Evolutionary conservation across 495 filamentous ascomycete species (phyloP).

Genomic region (Aspergillus avenaceus): DNA sequence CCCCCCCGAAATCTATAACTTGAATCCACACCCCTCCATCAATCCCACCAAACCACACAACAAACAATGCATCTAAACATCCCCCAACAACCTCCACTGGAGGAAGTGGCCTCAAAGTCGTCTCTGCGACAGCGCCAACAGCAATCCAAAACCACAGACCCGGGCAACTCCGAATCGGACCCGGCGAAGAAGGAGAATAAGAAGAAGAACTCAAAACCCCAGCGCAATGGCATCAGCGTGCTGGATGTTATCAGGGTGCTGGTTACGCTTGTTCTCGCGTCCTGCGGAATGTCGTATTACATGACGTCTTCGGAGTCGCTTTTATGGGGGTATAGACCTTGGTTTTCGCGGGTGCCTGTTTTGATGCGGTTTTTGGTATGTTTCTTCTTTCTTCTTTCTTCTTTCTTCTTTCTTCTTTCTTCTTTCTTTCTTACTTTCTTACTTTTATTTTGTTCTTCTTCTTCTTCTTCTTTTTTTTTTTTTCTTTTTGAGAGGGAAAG

Average conservation of each 20-base stretch:
- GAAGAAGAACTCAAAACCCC: conserved; percentile 3
- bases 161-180: conserved; percentile 7
- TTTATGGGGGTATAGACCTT: conserved; percentile 66
- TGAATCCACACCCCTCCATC: too few species aligned
- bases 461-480: too few species aligned
- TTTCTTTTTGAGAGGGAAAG: neutral
- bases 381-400: conserved; percentile 5
- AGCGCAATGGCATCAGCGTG: conserved; percentile 43
- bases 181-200: conserved; percentile 4
- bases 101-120: too few species aligned
- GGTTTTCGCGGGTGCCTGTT: conserved; percentile 58
- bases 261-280: conserved; percentile 63
- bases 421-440: too few species aligned
- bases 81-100: too few species aligned
- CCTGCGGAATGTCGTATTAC: conserved; percentile 71
- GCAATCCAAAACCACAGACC: conserved; percentile 3
- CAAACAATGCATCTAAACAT: too few species aligned
- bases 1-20: too few species aligned
- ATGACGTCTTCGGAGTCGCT: conserved; percentile 66
- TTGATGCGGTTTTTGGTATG: conserved; percentile 61
- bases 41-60: too few species aligned
- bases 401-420: neutral
- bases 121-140: conserved; percentile 6
- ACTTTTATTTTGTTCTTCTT: too few species aligned
- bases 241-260: conserved; percentile 76